These are phyloP conservation scores for Baorangia bicolor DNA, from an alignment of 768 basidiomycete genomes.

Conservation along the genomic window DNA sequence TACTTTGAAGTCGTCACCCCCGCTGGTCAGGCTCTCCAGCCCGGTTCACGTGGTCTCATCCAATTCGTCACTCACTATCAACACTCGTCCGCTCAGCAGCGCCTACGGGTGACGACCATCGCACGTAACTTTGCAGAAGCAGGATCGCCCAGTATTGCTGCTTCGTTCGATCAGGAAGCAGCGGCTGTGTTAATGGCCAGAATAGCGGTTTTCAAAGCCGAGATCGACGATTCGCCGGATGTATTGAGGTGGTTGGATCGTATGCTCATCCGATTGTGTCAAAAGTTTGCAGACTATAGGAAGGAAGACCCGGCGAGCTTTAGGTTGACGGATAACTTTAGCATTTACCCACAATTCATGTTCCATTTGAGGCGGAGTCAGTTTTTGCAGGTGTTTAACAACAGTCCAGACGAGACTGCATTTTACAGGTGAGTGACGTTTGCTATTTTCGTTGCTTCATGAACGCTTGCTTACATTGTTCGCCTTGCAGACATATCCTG, in stretches of 20 bases:
- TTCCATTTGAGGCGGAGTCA: slow-evolving; percentile 97
- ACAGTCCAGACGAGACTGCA: slow-evolving; percentile 98
- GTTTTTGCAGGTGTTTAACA: slow-evolving; percentile 99
- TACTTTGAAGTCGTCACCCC: slow-evolving; percentile 99
- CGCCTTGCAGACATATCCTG: slow-evolving; percentile 70
- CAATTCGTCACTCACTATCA: slow-evolving; percentile 99
- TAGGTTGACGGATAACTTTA: slow-evolving; percentile 91
- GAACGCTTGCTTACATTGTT: slow-evolving; percentile 1
- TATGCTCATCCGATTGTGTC: slow-evolving; percentile 97
- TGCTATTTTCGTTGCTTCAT: background rate
- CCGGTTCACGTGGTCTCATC: slow-evolving; percentile 89
- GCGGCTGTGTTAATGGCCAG: slow-evolving; percentile 98
- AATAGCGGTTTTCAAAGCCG: slow-evolving; percentile 98
- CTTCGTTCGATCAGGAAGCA: slow-evolving; percentile 96
- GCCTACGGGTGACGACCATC: slow-evolving; percentile 96
- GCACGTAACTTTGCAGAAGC: slow-evolving; percentile 98
- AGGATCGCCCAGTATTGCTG: slow-evolving; percentile 89
- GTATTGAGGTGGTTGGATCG: slow-evolving; percentile 96
- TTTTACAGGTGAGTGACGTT: slow-evolving; percentile 78
- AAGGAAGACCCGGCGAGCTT: slow-evolving; percentile 97
- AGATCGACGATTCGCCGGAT: slow-evolving; percentile 97
- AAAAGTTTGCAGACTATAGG: slow-evolving; percentile 98
- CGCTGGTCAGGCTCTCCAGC: slow-evolving; percentile 88
- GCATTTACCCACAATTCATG: slow-evolving; percentile 99
- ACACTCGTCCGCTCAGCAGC: slow-evolving; percentile 92